Evolutionary conservation across 2,329 filamentous ascomycete species (phyloP), one percentile per base, ranked within the genome.

Genomic region (Epichloe sp.): DNA sequence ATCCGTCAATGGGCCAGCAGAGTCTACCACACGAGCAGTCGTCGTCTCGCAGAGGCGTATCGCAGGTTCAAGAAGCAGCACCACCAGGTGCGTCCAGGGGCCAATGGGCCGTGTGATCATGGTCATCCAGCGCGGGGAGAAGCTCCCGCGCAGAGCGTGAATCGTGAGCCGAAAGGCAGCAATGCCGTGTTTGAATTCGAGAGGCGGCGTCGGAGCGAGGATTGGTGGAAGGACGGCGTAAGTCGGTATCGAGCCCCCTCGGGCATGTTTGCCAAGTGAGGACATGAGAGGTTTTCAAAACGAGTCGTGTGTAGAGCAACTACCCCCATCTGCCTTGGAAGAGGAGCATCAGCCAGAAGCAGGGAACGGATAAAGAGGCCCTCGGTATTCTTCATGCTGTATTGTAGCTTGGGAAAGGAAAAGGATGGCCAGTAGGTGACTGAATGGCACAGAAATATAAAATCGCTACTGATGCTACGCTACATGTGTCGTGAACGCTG

Each of bases 201-300:
- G 17, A 53, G 55, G 38, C 55, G 52, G 37, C 53, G 54, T 4
- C 55, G 58, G 12, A 55, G 60, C 35, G 55, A 63, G 36, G 60
- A 63, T 15, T 68, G 67, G 65, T 69, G 67, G 67, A 60, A 56
- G 45, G 64, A 65, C 7, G 65, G 64, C 4, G 61, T 65, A 3
- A 58, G 59, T 21, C 63, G 58, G 52, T 69, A 63, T 50, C 60
- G 47, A 26, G 51, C 51, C 1, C 50, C 51, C 0, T 49, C 51
- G 3, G 46, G 52, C 23, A 54, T 54, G 52, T 52, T 54, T 48
- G 34, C 43, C 14, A 50, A 43, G 31, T 50, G 36, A 38, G 19
- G 23, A 11, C 35, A 6, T 10, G 46, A 3, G 5, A 37, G 38
- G 38, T 12, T 15, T 37, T n/a, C 6, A 7, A 17, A 47, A 12